Evolutionary conservation across 306 rosid genomes (phyloP), one percentile per base, ranked within the genome.

Genomic region (Begonia peltatifolia): DNA sequence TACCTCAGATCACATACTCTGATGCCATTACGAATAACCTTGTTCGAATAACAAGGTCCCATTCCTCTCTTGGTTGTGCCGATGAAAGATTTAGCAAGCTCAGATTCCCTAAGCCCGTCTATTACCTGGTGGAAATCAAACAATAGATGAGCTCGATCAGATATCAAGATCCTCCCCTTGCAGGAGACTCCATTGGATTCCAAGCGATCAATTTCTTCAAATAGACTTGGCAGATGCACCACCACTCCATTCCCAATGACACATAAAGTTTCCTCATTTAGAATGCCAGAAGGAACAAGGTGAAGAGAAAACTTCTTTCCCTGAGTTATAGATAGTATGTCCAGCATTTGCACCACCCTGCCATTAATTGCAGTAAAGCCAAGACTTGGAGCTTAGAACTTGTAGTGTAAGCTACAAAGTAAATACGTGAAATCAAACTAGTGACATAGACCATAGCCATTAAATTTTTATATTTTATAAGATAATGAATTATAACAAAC

Each of bases 321-420:
- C 76, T 1, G 84, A 65, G 66, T 90, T 86, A 68, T 90, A 90
- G 58, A 90, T 90, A 38, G 99, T 90, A 61, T 90, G 95, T 22
- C 95, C 99, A 46, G 95, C 99, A 73, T 90, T 90, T 54, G 95
- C 94, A 52, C 99, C 95, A 56, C 99, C 99, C 95, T 90, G 58
- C 49, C 49, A 61, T 50, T 30, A 20, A 20, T 20, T 30, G 38
- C 6, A 30, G 38, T 30, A 30, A 30, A 30, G 38, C 38, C 9
- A 30, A 30, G 38, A 30, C 6, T 30, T 30, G 6, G 38, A 30
- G 38, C 38, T 30, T 1, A 30, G 38, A 30, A 30, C 38, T 30
- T 30, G 9, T 7, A 30, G 38, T 20, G 23, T 20, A 20, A 20
- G 9, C 38, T 1, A 30, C 1, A 6, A 30, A 30, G 38, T 5